phyloP scores from a whole-genome alignment of 495 filamentous ascomycete species.

The Clavariopsis aquatica region DNA sequence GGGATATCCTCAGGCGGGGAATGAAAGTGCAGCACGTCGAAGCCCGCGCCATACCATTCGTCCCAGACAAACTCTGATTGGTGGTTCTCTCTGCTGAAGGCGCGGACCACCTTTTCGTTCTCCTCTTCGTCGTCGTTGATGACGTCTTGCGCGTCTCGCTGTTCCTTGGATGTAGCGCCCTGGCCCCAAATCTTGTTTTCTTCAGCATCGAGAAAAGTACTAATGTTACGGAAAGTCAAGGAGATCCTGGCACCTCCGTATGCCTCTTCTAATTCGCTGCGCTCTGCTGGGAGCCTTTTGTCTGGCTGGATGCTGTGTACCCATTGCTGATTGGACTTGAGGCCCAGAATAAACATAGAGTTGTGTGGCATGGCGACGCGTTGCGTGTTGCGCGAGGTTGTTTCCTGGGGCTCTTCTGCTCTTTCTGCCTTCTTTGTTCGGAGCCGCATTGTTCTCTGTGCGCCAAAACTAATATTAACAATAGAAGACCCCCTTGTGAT shows the following conservation, averaged over 20 bases:
- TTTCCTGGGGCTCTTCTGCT: slow-evolving; percentile 28
- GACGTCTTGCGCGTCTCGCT: slow-evolving; percentile 58
- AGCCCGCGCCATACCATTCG: slow-evolving; percentile 73
- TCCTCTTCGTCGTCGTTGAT: slow-evolving; percentile 67
- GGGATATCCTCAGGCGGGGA: slow-evolving; percentile 27
- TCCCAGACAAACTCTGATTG: slow-evolving; percentile 76
- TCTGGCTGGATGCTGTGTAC: slow-evolving; percentile 87
- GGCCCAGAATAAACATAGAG: slow-evolving; percentile 80
- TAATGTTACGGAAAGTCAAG: slow-evolving; percentile 89
- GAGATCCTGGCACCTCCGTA: slow-evolving; percentile 79
- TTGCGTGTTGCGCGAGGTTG: slow-evolving; percentile 54
- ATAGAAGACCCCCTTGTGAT: slow-evolving; percentile 79
- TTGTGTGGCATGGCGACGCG: slow-evolving; percentile 82
- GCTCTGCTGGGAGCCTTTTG: slow-evolving; percentile 67
- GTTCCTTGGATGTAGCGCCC: slow-evolving; percentile 71
- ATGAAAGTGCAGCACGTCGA: slow-evolving; percentile 81
- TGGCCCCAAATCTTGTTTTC: slow-evolving; percentile 82
- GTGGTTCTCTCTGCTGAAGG: slow-evolving; percentile 86
- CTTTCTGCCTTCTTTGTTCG: slow-evolving; percentile 68
- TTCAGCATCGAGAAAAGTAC: slow-evolving; percentile 70
- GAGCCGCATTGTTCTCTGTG: slow-evolving; percentile 86
- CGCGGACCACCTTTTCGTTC: slow-evolving; percentile 68
- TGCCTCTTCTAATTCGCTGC: slow-evolving; percentile 68
- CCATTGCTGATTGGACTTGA: slow-evolving; percentile 80
- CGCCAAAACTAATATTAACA: slow-evolving; percentile 89